phyloP scores from a whole-genome alignment of 202 grass and related monocot species.

The Panicum virgatum region DNA sequence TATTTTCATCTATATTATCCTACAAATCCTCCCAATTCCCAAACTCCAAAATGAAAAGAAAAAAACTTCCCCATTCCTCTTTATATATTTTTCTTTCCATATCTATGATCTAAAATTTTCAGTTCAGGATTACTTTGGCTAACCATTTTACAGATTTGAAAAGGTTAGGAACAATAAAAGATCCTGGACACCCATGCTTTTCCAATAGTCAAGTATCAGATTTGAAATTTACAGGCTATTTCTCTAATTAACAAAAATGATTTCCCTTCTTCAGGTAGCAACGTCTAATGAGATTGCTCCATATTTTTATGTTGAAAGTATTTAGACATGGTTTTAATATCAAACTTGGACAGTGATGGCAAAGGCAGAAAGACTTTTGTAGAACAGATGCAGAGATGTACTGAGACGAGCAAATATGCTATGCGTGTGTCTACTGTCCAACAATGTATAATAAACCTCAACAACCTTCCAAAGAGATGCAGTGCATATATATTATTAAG shows the following conservation, averaged over 20 bases:
- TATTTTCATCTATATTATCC: not conserved
- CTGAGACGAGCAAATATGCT: not conserved
- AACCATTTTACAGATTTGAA: not conserved
- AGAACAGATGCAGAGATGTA: not conserved
- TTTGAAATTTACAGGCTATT: not conserved
- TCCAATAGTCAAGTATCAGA: not conserved
- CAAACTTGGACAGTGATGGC: not conserved
- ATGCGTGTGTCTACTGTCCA: not conserved
- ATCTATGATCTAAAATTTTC: not conserved
- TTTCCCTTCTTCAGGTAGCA: not conserved
- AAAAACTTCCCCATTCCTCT: not conserved
- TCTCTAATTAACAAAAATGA: not conserved
- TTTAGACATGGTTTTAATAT: not conserved
- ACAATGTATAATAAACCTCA: not conserved
- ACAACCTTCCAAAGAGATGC: not conserved
- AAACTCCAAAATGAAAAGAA: not conserved
- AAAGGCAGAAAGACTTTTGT: not conserved
- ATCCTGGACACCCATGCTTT: not conserved
- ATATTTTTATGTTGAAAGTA: conserved; percentile 12
- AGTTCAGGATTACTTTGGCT: not conserved
- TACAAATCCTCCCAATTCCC: not conserved
- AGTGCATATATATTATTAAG: not conserved
- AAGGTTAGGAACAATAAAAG: not conserved
- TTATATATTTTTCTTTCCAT: conserved; percentile 7
- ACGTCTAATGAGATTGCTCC: not conserved